Evolutionary conservation across 306 rosid species (phyloP), one percentile per base, ranked within the genome.

Genomic region (Dryas alaskensis): DNA sequence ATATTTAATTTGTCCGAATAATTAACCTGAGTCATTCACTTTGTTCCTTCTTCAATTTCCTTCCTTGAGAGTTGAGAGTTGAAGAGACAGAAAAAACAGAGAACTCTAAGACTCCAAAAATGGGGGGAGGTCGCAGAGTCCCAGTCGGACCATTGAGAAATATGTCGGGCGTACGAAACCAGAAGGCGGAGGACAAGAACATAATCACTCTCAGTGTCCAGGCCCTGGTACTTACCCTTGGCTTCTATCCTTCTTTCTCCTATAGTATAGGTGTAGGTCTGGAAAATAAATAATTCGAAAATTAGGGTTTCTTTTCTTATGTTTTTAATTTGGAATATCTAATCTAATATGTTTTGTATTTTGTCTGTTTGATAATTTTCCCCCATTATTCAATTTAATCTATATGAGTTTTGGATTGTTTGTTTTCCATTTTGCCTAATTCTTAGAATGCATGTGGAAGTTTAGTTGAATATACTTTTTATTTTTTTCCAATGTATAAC

Each of bases 151-250:
- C 67, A 62, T 25, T 1, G 27, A 25, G 54, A 12, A 71, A 57
- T 57, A 82, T 77, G 82, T 77, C 74, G 16, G 82, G 82, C 16
- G 77, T 74, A 6, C 63, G 66, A 44, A 65, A 70, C 53, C 42
- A 74, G 3, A 77, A 74, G 60, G 81, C 67, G 47, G 84, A 76
- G 37, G 81, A 78, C 27, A 77, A 62, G 76, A 73, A 76, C 4
- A 76, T 46, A 53, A 76, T 81, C 67, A 76, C 63, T 31, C 80
- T 81, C 70, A 72, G 58, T 72, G 84, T 81, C 75, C 43, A 49
- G 70, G 74, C 67, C 53, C 81, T 44, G 84, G 81, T 81, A 17
- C 65, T 62, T 49, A 47, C 66, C 3, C 43, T 6, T 10, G 67
- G 61, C 57, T 40, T 16, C n/a, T 17, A 6, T 14, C 16, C 12